A percentile compares a stretch with the other conserved stretches of the same genome.
These are phyloP conservation scores for Laburnicola sp. DNA, from an alignment of 2,329 filamentous ascomycete genomes.

Conservation along the genomic window DNA sequence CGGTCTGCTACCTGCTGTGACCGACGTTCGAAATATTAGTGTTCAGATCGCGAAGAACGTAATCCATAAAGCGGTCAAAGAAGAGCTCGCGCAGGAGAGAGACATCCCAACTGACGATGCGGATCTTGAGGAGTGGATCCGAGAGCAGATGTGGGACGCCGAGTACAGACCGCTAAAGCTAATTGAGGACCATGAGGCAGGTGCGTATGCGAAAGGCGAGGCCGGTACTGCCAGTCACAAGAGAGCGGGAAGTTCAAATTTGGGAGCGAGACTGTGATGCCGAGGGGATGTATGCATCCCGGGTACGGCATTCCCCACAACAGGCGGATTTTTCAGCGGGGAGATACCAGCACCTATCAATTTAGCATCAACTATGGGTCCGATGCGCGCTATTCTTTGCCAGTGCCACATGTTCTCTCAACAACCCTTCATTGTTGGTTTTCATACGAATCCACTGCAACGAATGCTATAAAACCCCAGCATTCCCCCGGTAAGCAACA, in stretches of 20 bases:
- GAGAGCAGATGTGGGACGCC: constrained; percentile 79
- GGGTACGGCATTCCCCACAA: not conserved
- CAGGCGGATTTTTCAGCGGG: too few relatives aligned
- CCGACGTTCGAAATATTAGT: constrained; percentile 73
- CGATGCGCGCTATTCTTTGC: too few relatives aligned
- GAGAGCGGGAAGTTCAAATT: constrained; percentile 21
- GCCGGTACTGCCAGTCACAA: constrained; percentile 47
- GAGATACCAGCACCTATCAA: not conserved
- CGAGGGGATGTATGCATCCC: not conserved
- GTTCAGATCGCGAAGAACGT: constrained; percentile 76
- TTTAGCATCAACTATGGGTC: not conserved
- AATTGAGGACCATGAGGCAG: constrained; percentile 57
- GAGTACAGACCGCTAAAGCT: constrained; percentile 66
- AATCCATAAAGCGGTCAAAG: constrained; percentile 70
- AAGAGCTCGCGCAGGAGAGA: constrained; percentile 66
- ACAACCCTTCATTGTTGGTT: too few relatives aligned
- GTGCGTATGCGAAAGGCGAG: constrained; percentile 63
- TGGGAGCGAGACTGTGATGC: not conserved
- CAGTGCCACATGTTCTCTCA: too few relatives aligned
- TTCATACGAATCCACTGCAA: too few relatives aligned
- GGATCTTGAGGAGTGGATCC: constrained; percentile 70
- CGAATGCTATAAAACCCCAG: too few relatives aligned
- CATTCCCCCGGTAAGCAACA: too few relatives aligned
- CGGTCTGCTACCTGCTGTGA: constrained; percentile 75
- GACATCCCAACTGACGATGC: constrained; percentile 63